Evolutionary conservation across 1,139 yeast species (phyloP).

Genomic region (Zygotorulaspora mrakii): DNA sequence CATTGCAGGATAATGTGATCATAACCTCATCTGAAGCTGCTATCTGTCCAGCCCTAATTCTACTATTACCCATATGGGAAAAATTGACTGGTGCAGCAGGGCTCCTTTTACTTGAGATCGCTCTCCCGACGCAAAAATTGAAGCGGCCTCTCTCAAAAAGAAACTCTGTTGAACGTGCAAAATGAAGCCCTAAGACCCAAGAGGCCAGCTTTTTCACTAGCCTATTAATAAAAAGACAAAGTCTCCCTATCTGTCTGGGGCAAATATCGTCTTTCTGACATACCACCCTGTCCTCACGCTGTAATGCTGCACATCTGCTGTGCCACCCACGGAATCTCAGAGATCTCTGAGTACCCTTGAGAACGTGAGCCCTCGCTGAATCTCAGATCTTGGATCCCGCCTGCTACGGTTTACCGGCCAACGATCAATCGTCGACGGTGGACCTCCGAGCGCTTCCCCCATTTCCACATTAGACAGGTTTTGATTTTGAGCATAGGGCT

Average conservation of each 20-base stretch:
- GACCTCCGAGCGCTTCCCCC: too few species aligned
- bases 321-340: too few species aligned
- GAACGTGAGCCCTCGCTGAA: too few species aligned
- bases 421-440: too few species aligned
- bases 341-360: too few species aligned
- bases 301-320: too few species aligned
- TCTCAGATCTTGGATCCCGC: too few species aligned
- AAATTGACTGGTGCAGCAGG: not conserved
- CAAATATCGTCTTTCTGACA: not conserved
- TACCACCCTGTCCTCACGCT: constrained; percentile 4
- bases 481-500: not conserved
- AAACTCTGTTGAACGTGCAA: constrained; percentile 1
- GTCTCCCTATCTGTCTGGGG: not conserved
- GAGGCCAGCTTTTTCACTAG: not conserved
- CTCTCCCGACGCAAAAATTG: constrained; percentile 1
- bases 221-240: constrained; percentile 1
- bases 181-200: not conserved
- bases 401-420: too few species aligned
- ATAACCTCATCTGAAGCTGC: not conserved
- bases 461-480: not conserved
- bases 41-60: constrained; percentile 1
- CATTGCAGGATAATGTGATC: not conserved
- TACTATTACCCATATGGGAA: constrained; percentile 1
- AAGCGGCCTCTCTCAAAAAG: not conserved
- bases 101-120: not conserved